Conservation (phyloP, 2,329 filamentous ascomycete species). For the Acarospora socialis region DNA sequence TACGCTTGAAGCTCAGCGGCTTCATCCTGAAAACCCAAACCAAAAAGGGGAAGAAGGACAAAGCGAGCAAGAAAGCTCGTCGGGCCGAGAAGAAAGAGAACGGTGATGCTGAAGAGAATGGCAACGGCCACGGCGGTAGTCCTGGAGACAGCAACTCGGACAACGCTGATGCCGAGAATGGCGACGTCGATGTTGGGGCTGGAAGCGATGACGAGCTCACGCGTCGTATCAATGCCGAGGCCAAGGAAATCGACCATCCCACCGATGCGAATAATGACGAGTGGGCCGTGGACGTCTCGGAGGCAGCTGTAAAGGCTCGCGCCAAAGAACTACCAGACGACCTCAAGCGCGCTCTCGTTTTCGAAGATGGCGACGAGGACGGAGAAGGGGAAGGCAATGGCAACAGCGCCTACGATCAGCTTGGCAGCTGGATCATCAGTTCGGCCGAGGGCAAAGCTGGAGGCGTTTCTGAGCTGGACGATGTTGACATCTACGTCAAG, state of each 20-base stretch:
- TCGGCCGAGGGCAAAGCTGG: slow-evolving; percentile 56
- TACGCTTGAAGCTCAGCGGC: slow-evolving; percentile 86
- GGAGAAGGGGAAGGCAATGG: slow-evolving; percentile 64
- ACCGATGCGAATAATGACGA: slow-evolving; percentile 68
- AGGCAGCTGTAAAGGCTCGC: slow-evolving; percentile 87
- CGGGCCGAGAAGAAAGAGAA: slow-evolving; percentile 63
- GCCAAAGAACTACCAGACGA: slow-evolving; percentile 86
- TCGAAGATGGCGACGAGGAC: slow-evolving; percentile 66
- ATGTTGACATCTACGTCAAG: slow-evolving; percentile 88
- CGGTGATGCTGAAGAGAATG: slow-evolving; percentile 38
- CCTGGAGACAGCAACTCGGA: slow-evolving; percentile 51
- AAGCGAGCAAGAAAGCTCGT: slow-evolving; percentile 83
- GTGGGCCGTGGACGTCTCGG: slow-evolving; percentile 94
- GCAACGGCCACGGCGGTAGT: slow-evolving; percentile 41
- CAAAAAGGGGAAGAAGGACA: slow-evolving; percentile 92
- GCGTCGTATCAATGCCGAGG: slow-evolving; percentile 54
- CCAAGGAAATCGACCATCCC: slow-evolving; percentile 56
- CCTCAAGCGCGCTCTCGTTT: slow-evolving; percentile 79
- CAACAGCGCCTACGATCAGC: slow-evolving; percentile 69
- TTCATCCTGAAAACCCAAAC: slow-evolving; percentile 96
- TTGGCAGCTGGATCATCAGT: slow-evolving; percentile 81
- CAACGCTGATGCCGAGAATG: slow-evolving; percentile 48
- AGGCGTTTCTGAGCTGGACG: slow-evolving; percentile 63
- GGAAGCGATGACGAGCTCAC: slow-evolving; percentile 86
- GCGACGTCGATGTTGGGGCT: slow-evolving; percentile 51